Base-by-base conservation (phyloP, 768 basidiomycete species). In the Suillus subalutaceus region DNA sequence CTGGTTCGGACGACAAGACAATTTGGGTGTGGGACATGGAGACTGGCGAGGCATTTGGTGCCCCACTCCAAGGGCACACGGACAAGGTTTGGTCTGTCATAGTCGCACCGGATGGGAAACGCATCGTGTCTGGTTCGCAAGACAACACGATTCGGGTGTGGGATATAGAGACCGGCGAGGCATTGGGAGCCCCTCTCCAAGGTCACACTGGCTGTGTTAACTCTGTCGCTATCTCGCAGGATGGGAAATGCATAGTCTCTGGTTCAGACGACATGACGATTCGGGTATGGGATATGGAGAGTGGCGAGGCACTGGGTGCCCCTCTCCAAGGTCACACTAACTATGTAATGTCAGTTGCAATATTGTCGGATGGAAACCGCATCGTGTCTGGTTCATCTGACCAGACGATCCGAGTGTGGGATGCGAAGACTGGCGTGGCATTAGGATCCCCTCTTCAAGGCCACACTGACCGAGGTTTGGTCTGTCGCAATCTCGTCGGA, bases 201-300 rank as follows among this genome's bases (percentile, higher is more conserved):
- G 64, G 64, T 12, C 23, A 66, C 30, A 53, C 23, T 48, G 16
- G 59, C 35, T 18, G 65, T 18, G 70, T 71, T 10, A 2, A 0
- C 0, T 66, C 64, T 13, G 67, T 70, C 2, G 48, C 69, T n/a
- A 65, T 72, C 57, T 69, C 69, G 0, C 44, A 44, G 2, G 35
- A 65, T 35, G n/a, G 60, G 1, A 44, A 23, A 44, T 16, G 8
- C 35, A 60, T 65, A 23, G 20, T 62, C 4, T 65, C 64, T 5
- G 64, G 64, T 38, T 59, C 59, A 16, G 2, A 5, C 0, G 57
- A 59, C 38, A 26, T 16, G 2, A 40, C 57, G 2, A 38, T 23
- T 10, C 35, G n/a, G 62, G 52, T 68, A 68, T 78, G 7, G 72
- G 62, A 66, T 37, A 35, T 61, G 18, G 23, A 63, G 30, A 43